These are phyloP conservation scores for Candida glucosophila DNA, from an alignment of 1,139 yeast genomes.

Conservation along the genomic window DNA sequence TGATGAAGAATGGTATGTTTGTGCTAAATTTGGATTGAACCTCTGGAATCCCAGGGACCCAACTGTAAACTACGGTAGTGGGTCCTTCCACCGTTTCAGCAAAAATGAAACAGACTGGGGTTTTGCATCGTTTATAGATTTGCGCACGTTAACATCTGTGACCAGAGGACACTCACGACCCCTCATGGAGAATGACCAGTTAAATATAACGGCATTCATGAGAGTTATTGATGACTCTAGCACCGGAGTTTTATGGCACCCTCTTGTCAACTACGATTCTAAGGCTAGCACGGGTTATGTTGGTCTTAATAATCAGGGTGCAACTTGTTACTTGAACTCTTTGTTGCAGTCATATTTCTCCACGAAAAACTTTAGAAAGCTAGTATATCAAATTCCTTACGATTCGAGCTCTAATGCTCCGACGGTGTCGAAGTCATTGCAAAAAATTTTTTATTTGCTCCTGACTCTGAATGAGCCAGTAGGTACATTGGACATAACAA, in stretches of 20 bases:
- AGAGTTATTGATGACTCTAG: conserved; percentile 70
- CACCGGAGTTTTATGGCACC: conserved; percentile 95
- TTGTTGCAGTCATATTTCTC: conserved; percentile 83
- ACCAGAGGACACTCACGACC: conserved; percentile 5
- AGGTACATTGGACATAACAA: conserved; percentile 79
- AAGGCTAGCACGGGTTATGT: conserved; percentile 82
- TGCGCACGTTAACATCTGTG: conserved; percentile 32
- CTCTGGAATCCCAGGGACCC: conserved; percentile 79
- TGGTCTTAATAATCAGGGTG: conserved; percentile 94
- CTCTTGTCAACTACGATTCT: conserved; percentile 77
- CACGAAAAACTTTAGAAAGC: conserved; percentile 71
- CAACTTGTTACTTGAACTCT: conserved; percentile 93
- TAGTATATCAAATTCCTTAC: conserved; percentile 88
- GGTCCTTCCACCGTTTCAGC: conserved; percentile 76
- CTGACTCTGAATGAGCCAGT: conserved; percentile 68
- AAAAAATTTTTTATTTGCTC: conserved; percentile 74
- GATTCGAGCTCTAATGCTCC: conserved; percentile 30
- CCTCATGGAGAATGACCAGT: conserved; percentile 46
- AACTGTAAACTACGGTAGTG: conserved; percentile 47
- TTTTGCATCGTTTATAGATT: conserved; percentile 66
- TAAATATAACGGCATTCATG: conserved; percentile 71
- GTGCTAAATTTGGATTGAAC: conserved; percentile 85
- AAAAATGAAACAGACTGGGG: conserved; percentile 92
- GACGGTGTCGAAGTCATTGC: conserved; percentile 76
- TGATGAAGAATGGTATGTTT: conserved; percentile 60